Evolutionary conservation across 768 basidiomycete species (phyloP).

Genomic region (Nidula microcarpa): DNA sequence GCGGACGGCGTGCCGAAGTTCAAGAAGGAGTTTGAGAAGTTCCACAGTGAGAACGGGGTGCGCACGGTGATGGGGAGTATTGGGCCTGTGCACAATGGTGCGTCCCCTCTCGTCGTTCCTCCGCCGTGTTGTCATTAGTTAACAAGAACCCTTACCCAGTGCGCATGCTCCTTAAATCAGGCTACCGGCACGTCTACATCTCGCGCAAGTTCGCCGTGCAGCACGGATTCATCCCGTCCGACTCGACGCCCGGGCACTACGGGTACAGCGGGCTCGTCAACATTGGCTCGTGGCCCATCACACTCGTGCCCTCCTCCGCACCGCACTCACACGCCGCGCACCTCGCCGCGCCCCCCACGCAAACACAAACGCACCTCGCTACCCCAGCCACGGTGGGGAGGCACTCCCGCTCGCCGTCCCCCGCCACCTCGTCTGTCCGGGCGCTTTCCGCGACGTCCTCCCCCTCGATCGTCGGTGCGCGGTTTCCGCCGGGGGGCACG

Average conservation of each 20-base stretch:
- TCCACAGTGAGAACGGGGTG: constrained; percentile 90
- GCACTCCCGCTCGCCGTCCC: background rate
- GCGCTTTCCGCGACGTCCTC: background rate
- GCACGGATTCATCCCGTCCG: constrained; percentile 83
- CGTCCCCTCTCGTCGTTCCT: constrained; percentile 12
- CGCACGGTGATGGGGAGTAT: constrained; percentile 89
- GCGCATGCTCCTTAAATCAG: constrained; percentile 89
- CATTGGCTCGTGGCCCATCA: constrained; percentile 87
- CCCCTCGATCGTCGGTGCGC: background rate
- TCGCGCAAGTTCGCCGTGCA: constrained; percentile 89
- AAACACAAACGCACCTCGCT: background rate
- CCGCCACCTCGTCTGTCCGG: background rate
- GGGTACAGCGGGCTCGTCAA: constrained; percentile 91
- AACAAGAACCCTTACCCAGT: constrained; percentile 40
- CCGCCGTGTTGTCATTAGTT: background rate
- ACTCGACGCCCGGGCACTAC: constrained; percentile 86
- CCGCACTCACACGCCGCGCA: constrained; percentile 1
- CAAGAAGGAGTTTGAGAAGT: constrained; percentile 78
- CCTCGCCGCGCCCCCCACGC: background rate
- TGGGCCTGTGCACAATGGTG: constrained; percentile 86
- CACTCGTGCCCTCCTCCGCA: constrained; percentile 41
- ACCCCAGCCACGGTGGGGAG: too few relatives aligned
- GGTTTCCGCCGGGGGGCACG: background rate
- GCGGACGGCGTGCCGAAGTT: constrained; percentile 55
- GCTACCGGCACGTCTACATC: constrained; percentile 93